phyloP scores from a whole-genome alignment of 805 yeast species.

The Debaryomyces tyrocola region DNA sequence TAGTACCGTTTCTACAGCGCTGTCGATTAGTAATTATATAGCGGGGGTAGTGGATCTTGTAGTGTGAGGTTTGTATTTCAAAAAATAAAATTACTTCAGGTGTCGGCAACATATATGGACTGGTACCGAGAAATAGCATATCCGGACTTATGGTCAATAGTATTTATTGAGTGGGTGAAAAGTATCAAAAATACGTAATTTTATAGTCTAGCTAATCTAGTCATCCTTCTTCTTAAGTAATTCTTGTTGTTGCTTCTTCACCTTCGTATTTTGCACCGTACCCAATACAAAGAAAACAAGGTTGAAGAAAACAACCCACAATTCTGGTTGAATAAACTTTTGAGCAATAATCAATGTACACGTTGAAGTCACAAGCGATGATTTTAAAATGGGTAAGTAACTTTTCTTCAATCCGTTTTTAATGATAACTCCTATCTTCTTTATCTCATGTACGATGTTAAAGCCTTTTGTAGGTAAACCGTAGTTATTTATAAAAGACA shows the following conservation, averaged over 20 bases:
- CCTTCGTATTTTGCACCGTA: slow-evolving; percentile 57
- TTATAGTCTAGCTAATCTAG: no score
- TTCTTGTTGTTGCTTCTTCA: slow-evolving; percentile 37
- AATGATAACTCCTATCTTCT: slow-evolving; percentile 19
- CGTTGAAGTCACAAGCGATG: slow-evolving; percentile 56
- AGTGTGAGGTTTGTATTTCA: no score
- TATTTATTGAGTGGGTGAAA: no score
- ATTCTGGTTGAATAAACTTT: slow-evolving; percentile 52
- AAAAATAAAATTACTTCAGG: no score
- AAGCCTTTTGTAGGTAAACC: slow-evolving; percentile 6
- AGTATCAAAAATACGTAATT: no score
- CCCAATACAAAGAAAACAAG: slow-evolving; percentile 59
- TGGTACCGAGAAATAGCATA: no score
- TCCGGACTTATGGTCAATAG: no score
- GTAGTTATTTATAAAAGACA: slow-evolving; percentile 49
- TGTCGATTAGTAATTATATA: no score
- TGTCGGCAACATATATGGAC: no score
- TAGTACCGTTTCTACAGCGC: no score
- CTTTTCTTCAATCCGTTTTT: slow-evolving; percentile 39
- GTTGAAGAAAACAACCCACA: slow-evolving; percentile 66
- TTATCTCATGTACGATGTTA: slow-evolving; percentile 13
- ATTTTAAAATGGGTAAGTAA: slow-evolving; percentile 46
- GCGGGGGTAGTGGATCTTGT: no score
- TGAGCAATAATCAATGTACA: slow-evolving; percentile 56
- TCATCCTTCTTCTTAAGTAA: slow-evolving; percentile 2